Evolutionary conservation across 768 basidiomycete genomes (phyloP), one percentile per base, ranked within the genome.

Genomic region (Tylopilus plumbeoviolaceoides): DNA sequence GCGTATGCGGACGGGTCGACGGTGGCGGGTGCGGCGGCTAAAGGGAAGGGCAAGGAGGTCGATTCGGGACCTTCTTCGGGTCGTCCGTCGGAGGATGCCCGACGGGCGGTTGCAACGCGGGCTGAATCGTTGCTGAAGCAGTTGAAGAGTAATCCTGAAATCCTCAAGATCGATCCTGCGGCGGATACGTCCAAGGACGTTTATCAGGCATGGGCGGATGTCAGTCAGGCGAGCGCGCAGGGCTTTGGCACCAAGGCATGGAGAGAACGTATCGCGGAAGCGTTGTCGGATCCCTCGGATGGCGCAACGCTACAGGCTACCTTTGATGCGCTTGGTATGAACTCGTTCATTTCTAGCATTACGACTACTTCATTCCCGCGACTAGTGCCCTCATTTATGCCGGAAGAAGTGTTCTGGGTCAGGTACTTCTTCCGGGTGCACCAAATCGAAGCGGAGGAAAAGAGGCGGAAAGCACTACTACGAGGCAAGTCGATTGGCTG

Each of bases 371-470:
- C 53, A 41, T 53, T 47, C 11, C 4, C 27, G 35, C 17, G n/a
- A 21, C n/a, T 57, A 93, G 91, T 91, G 2, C 89, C 91, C 2
- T 75, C 79, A 11, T 74, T 75, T 47, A 72, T 92, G 67, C 75
- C 79, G 2, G 76, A 77, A 47, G 78, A 82, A 42, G 73, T 73
- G 14, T 97, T 95, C 70, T 95, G 93, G 93, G 78, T 78, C 36
- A 80, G 93, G 7, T 95, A 90, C 72, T 94, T 93, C 73, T 97
- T 94, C 81, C 81, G 93, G 11, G 79, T 82, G 18, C 75, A 89
- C 66, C 91, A 92, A 62, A 90, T 93, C 53, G 79, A 83, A 47
- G 65, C 72, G n/a, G 89, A 92, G 58, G 88, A 90, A 65, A 82
- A 80, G 61, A 83, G 84, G 55, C 82, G 93, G 53, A 89, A 87